phyloP scores from a whole-genome alignment of 2,329 filamentous ascomycete species.

The Whalleya microplaca region DNA sequence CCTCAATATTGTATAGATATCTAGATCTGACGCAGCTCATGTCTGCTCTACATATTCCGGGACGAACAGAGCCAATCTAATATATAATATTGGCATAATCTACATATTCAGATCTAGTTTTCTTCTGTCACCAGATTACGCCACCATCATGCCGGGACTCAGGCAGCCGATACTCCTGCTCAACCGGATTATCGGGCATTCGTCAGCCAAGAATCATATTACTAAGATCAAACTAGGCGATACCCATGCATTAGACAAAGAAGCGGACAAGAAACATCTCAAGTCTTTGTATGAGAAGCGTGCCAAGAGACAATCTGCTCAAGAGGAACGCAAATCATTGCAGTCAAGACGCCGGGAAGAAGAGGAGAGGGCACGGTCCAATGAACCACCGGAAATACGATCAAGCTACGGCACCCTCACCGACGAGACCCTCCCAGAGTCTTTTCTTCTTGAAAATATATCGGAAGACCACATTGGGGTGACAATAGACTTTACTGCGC shows the following conservation, averaged over 20 bases:
- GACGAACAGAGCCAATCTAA: not conserved
- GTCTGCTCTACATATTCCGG: not conserved
- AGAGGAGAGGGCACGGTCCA: constrained; percentile 36
- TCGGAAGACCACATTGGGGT: constrained; percentile 57
- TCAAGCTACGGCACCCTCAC: constrained; percentile 33
- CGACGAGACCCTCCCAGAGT: constrained; percentile 50
- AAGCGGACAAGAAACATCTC: constrained; percentile 37
- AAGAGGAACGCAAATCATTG: constrained; percentile 38
- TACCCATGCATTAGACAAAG: constrained; percentile 38
- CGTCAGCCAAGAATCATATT: constrained; percentile 44
- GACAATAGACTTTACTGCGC: constrained; percentile 68
- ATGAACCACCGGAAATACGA: constrained; percentile 32
- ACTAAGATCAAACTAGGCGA: constrained; percentile 43
- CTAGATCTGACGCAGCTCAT: not conserved
- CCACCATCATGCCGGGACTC: constrained; percentile 38
- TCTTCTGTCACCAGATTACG: not conserved
- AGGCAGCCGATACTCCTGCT: constrained; percentile 44
- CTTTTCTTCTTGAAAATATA: constrained; percentile 28
- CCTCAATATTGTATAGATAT: not conserved
- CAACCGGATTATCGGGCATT: constrained; percentile 44
- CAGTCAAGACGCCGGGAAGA: constrained; percentile 40
- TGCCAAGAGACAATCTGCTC: constrained; percentile 39
- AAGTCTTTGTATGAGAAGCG: constrained; percentile 39
- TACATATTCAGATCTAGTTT: not conserved
- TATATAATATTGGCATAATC: not conserved